Percentiles rank a stretch among this genome's conserved stretches.
phyloP scores from a whole-genome alignment of 805 yeast species.

The Candida tammaniensis region DNA sequence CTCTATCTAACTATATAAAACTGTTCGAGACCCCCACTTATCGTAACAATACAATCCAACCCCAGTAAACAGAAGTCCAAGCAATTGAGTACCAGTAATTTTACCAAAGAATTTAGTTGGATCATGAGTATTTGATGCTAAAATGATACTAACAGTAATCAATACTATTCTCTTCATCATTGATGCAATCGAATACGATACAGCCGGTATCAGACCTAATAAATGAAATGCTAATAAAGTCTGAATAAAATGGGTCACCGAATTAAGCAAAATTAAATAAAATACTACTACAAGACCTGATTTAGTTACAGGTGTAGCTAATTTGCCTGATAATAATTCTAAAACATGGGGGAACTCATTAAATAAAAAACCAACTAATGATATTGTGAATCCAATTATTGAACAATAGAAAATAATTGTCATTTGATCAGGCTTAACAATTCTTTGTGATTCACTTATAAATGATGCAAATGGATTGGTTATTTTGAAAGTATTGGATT shows the following conservation, averaged over 20 bases:
- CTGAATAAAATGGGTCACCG: slow-evolving; percentile 75
- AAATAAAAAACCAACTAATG: slow-evolving; percentile 70
- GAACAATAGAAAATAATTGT: slow-evolving; percentile 82
- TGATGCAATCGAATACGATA: slow-evolving; percentile 82
- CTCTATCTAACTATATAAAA: neutral
- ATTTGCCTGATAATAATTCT: slow-evolving; percentile 13
- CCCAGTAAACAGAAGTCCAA: slow-evolving; percentile 51
- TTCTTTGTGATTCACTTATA: slow-evolving; percentile 13
- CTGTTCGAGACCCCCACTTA: slow-evolving; percentile 49
- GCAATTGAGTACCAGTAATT: slow-evolving; percentile 44
- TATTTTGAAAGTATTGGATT: slow-evolving; percentile 11
- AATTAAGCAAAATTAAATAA: slow-evolving; percentile 59
- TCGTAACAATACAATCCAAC: slow-evolving; percentile 63
- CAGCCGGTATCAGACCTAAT: slow-evolving; percentile 76
- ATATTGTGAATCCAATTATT: slow-evolving; percentile 62
- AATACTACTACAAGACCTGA: slow-evolving; percentile 35
- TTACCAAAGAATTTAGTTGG: slow-evolving; percentile 25
- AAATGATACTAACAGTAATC: slow-evolving; percentile 67
- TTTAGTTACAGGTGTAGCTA: slow-evolving; percentile 17
- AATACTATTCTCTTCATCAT: slow-evolving; percentile 86
- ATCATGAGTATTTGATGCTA: slow-evolving; percentile 45
- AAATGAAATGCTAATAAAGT: slow-evolving; percentile 79
- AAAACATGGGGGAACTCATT: slow-evolving; percentile 50
- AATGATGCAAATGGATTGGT: slow-evolving; percentile 21
- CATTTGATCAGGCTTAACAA: slow-evolving; percentile 67